phyloP scores from a whole-genome alignment of 805 yeast species.

The Priceomyces carsonii region DNA sequence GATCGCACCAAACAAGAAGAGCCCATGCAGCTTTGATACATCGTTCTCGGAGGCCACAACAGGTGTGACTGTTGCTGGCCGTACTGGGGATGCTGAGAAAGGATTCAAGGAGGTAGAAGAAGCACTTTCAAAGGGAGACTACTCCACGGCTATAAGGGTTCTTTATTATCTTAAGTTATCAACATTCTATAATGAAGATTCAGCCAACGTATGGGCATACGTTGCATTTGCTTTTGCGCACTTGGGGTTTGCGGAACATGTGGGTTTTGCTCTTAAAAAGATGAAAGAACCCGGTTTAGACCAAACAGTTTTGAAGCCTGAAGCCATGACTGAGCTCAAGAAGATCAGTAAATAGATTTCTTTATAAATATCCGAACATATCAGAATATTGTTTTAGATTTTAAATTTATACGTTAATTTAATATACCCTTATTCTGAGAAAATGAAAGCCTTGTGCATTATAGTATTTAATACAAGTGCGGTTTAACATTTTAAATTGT shows the following conservation, averaged over 20 bases:
- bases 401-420: too few relatives aligned
- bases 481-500: too few relatives aligned
- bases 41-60: constrained; percentile 9
- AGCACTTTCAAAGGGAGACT: constrained; percentile 7
- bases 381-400: too few relatives aligned
- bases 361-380: too few relatives aligned
- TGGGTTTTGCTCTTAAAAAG: constrained; percentile 11
- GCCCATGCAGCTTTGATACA: constrained; percentile 9
- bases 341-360: constrained; percentile 6
- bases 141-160: constrained; percentile 10
- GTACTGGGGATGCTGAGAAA: constrained; percentile 7
- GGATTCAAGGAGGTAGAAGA: constrained; percentile 10
- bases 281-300: constrained; percentile 11
- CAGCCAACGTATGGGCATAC: constrained; percentile 13
- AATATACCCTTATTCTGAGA: too few relatives aligned
- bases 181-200: constrained; percentile 11
- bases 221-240: constrained; percentile 13
- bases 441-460: too few relatives aligned
- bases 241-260: constrained; percentile 11
- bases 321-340: constrained; percentile 11
- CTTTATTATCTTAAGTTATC: constrained; percentile 11
- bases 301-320: constrained; percentile 11
- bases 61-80: constrained; percentile 6
- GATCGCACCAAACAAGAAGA: constrained; percentile 10
- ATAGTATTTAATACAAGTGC: too few relatives aligned